Conservation (phyloP, 2,329 filamentous ascomycete species). For the Paraphaeosphaeria sporulosa region DNA sequence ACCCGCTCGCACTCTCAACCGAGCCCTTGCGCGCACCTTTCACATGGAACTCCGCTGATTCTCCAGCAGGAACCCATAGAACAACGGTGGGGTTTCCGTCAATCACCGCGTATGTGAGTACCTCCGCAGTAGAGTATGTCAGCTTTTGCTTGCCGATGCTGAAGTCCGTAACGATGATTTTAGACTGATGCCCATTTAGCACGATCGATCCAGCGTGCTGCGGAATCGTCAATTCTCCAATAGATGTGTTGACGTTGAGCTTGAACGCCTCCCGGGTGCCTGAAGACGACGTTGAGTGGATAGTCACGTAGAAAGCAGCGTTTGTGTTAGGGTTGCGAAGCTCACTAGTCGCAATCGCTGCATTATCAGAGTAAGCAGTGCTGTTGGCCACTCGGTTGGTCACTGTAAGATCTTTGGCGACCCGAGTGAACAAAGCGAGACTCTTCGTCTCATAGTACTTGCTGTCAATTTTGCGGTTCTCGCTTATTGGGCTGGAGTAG, state of each 20-base stretch:
- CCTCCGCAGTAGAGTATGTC: slow-evolving; percentile 62
- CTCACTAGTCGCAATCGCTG: slow-evolving; percentile 61
- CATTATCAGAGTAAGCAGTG: slow-evolving; percentile 61
- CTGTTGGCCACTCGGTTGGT: slow-evolving; percentile 60
- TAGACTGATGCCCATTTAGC: slow-evolving; percentile 68
- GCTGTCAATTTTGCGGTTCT: slow-evolving; percentile 63
- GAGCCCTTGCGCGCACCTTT: slow-evolving; percentile 48
- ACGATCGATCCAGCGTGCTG: slow-evolving; percentile 57
- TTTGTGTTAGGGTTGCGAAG: slow-evolving; percentile 66
- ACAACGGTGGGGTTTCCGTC: slow-evolving; percentile 49
- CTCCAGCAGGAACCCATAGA: slow-evolving; percentile 50
- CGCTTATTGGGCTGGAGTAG: slow-evolving; percentile 68
- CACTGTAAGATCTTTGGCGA: slow-evolving; percentile 64
- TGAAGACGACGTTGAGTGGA: slow-evolving; percentile 63
- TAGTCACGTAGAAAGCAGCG: slow-evolving; percentile 66
- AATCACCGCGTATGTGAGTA: slow-evolving; percentile 55
- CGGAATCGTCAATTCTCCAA: slow-evolving; percentile 63
- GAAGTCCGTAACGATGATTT: slow-evolving; percentile 69
- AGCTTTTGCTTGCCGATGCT: slow-evolving; percentile 61
- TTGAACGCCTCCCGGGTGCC: slow-evolving; percentile 61
- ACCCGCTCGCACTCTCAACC: slow-evolving; percentile 50
- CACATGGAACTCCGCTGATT: slow-evolving; percentile 52
- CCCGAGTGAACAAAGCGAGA: slow-evolving; percentile 65
- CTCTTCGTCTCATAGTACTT: slow-evolving; percentile 72
- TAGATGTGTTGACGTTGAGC: slow-evolving; percentile 63